Percentiles rank a stretch among this genome's conserved stretches.
phyloP scores from a whole-genome alignment of 2,329 filamentous ascomycete genomes.

The Penicillium palitans region DNA sequence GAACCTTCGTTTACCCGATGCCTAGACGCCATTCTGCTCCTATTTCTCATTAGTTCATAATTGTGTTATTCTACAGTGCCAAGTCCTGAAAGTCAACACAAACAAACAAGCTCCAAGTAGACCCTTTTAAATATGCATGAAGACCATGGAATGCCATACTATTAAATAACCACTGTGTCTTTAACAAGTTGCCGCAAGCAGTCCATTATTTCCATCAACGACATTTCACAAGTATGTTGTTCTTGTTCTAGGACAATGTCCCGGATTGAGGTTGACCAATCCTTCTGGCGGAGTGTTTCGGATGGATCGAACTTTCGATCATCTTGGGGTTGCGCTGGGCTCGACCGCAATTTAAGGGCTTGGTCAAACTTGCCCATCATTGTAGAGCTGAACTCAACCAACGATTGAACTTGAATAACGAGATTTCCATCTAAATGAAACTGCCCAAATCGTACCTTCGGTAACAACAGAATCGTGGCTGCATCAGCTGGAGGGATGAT shows the following conservation, averaged over 20 bases:
- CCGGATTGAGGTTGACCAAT: slow-evolving; percentile 10
- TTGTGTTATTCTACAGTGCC: background rate
- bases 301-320: background rate
- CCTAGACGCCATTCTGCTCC: background rate
- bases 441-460: slow-evolving; percentile 12
- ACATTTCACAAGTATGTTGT: slow-evolving; percentile 2
- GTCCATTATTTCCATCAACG: slow-evolving; percentile 19
- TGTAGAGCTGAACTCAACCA: slow-evolving; percentile 17
- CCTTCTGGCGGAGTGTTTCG: background rate
- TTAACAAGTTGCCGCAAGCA: slow-evolving; percentile 16
- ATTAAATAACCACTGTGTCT: slow-evolving; percentile 5
- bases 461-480: slow-evolving; percentile 12
- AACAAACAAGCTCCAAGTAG: background rate
- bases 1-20: background rate
- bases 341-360: slow-evolving; percentile 7
- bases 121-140: background rate
- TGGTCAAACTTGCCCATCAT: slow-evolving; percentile 17
- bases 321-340: background rate
- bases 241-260: slow-evolving; percentile 19
- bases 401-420: slow-evolving; percentile 8
- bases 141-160: too few species aligned
- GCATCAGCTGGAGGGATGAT: slow-evolving; percentile 17
- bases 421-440: slow-evolving; percentile 14
- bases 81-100: background rate
- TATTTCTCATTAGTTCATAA: too few species aligned